Percentiles rank a stretch among this genome's conserved stretches.
These are phyloP conservation scores for Skeletonema menzelii DNA, from an alignment of 108 stramenopile species.

Conservation along the genomic window DNA sequence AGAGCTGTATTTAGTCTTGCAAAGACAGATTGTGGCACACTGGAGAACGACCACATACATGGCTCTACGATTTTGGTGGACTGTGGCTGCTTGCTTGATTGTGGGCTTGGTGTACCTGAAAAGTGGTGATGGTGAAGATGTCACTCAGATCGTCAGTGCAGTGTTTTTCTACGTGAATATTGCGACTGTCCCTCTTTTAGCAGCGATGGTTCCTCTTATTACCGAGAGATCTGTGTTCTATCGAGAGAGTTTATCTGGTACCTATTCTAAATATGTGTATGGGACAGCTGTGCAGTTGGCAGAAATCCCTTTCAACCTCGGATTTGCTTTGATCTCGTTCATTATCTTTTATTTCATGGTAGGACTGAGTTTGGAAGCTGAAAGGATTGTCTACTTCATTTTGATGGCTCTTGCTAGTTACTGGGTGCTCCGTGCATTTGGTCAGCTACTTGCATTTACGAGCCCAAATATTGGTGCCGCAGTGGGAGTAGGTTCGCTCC, in stretches of 20 bases:
- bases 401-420: conserved; percentile 9
- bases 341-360: neutral
- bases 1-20: neutral
- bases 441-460: conserved; percentile 3
- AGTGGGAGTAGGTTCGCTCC: neutral
- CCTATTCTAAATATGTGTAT: neutral
- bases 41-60: neutral
- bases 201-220: neutral
- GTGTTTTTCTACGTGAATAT: neutral
- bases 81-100: neutral
- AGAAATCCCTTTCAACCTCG: conserved; percentile 9
- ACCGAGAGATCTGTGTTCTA: neutral
- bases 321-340: neutral
- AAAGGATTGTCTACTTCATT: neutral
- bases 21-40: neutral
- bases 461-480: neutral
- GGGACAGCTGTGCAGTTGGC: conserved; percentile 4
- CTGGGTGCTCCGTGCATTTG: conserved; percentile 4
- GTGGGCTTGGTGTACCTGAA: neutral
- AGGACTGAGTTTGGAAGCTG: neutral
- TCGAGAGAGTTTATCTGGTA: neutral
- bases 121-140: neutral
- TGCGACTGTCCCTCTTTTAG: neutral
- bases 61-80: neutral
- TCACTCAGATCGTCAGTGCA: neutral